Evolutionary conservation across 805 yeast species (phyloP), one percentile per base, ranked within the genome.

Genomic region (Clavispora asparagi): DNA sequence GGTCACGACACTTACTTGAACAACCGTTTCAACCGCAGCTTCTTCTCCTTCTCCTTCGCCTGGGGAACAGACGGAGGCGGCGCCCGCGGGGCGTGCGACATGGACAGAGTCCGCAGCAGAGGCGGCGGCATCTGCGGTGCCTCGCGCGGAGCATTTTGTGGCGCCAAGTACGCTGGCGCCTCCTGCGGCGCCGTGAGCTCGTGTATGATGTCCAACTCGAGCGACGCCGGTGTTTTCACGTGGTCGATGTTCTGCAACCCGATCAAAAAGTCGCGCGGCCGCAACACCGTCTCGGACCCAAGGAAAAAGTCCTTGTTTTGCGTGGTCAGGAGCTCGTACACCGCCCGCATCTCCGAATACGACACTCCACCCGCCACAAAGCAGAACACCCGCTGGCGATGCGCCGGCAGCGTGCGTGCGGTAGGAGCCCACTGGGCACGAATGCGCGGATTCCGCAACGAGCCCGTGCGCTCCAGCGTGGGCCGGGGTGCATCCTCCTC

Each of bases 341-440:
- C 82, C 11, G 87, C 76, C 51, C 92, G 77, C 27, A 85, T 68
- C 63, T 94, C 99, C 2, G 91, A 78, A 53, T 84, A 79, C 0
- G 98, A 88, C 17, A 87, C 65, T 8, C 98, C 99, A 19, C 99
- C 99, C 1, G 95, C 85, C 26, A 89, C 77, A 59, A 82, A 94
- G 46, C 90, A 79, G 53, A 91, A 78, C 7, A 91, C 71, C 42
- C 94, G 71, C 59, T 88, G 96, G 53, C 81, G 65, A 46, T 44
- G 42, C 38, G 40, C 40, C 25, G 42, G 28, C 11, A 46, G 27
- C 9, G 49, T 29, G n/a, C 60, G 51, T 7, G 55, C 43, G 10
- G 50, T 28, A 2, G 55, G 58, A 2, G 58, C 59, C 59, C 59
- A 55, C 11, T 55, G 51, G 4, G 59, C 59, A 36, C 54, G 54